Evolutionary conservation across 257 asterid species (phyloP).

Genomic region (Osmanthus fragrans): DNA sequence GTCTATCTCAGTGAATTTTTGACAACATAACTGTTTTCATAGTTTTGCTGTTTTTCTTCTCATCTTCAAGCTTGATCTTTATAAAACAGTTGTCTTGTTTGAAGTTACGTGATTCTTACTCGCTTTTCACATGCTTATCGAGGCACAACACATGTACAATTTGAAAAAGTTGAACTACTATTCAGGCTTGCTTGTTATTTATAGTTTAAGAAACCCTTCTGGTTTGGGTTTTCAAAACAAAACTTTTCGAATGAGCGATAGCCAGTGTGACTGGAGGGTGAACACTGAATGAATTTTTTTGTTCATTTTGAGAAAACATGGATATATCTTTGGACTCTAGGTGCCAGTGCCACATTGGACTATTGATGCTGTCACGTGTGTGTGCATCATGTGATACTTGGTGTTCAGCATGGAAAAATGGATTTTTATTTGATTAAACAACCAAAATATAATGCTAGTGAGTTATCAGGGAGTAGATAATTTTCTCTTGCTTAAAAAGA

Average conservation of each 20-base stretch:
- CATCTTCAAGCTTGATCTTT: background rate
- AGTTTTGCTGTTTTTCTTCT: constrained; percentile 14
- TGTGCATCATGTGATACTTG: background rate
- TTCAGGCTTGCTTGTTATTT: background rate
- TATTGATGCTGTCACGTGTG: background rate
- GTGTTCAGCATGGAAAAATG: background rate
- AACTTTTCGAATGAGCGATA: background rate
- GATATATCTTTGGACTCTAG: background rate
- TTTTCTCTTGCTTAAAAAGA: background rate
- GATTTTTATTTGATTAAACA: background rate
- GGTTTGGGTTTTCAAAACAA: background rate
- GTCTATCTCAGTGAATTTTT: constrained; percentile 1
- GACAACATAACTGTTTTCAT: background rate
- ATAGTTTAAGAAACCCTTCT: background rate
- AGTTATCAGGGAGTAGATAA: background rate
- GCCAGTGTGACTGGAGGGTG: background rate
- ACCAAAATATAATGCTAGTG: background rate
- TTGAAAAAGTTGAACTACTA: background rate
- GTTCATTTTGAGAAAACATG: background rate
- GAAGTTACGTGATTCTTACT: background rate
- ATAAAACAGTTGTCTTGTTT: background rate
- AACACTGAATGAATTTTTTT: background rate
- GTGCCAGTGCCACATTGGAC: background rate
- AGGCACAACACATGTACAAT: background rate
- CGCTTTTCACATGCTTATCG: background rate